Percentiles rank a stretch among this genome's conserved stretches.
These are phyloP conservation scores for Leccinum subtestaceum DNA, from an alignment of 768 basidiomycete genomes.

Conservation along the genomic window DNA sequence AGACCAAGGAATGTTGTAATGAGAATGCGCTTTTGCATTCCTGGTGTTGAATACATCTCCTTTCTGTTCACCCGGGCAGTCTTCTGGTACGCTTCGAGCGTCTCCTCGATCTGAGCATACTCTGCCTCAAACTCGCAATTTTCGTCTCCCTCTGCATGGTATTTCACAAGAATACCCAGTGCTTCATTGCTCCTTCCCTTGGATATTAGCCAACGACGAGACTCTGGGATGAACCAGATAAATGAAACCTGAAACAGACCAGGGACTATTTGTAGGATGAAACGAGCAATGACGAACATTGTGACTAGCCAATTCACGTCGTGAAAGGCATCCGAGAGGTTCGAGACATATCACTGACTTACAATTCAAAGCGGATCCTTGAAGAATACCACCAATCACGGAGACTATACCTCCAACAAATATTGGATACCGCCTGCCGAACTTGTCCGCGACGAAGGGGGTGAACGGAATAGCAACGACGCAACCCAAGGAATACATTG, in stretches of 20 bases:
- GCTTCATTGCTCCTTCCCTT: not conserved
- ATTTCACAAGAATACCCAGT: not conserved
- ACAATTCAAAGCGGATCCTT: not conserved
- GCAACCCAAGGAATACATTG: not conserved
- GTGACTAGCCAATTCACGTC: not conserved
- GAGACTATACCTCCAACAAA: not conserved
- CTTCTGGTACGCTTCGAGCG: not conserved
- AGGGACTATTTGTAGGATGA: not conserved
- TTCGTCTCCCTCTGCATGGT: not conserved
- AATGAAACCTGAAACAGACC: not conserved
- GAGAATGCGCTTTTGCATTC: not conserved
- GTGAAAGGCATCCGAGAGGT: not conserved
- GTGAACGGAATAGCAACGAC: not conserved
- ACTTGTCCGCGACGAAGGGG: not conserved
- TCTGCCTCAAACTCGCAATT: not conserved
- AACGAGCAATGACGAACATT: not conserved
- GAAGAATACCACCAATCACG: not conserved
- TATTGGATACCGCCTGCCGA: not conserved
- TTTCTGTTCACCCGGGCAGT: not conserved
- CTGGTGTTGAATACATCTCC: not conserved
- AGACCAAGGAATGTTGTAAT: not conserved
- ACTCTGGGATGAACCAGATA: not conserved
- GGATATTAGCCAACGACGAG: not conserved
- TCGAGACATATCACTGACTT: not conserved
- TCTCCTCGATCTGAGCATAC: not conserved